Evolutionary conservation across 164 flowering plant species (phyloP).

Genomic region (Litsea cubeba): DNA sequence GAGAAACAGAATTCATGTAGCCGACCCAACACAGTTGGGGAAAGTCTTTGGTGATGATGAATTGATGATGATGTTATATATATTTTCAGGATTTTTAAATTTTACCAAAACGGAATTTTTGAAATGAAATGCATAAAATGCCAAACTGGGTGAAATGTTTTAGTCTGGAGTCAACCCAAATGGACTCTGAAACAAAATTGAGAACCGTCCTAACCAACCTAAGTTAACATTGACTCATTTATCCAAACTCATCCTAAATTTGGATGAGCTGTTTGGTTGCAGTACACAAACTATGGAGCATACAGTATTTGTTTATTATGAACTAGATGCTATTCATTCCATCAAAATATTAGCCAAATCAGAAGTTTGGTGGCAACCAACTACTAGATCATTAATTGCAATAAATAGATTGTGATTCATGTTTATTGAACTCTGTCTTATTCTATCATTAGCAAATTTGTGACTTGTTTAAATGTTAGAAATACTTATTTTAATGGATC

Average conservation of each 20-base stretch:
- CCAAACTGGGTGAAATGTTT: too few species aligned
- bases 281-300: background rate
- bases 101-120: too few species aligned
- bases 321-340: background rate
- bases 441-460: background rate
- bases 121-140: too few species aligned
- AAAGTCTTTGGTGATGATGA: too few species aligned
- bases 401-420: background rate
- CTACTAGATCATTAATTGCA: background rate
- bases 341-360: background rate
- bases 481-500: background rate
- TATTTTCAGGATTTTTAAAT: too few species aligned
- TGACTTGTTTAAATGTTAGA: background rate
- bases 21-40: too few species aligned
- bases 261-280: background rate
- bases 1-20: too few species aligned
- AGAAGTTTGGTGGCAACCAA: background rate
- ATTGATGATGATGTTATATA: too few species aligned
- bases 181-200: too few species aligned
- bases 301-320: too few species aligned
- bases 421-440: background rate
- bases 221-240: background rate
- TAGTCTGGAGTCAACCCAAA: too few species aligned
- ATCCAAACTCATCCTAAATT: background rate
- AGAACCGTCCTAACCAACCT: too few species aligned